A percentile compares a stretch with the other conserved stretches of the same genome.
These are phyloP conservation scores for Pistacia atlantica DNA, from an alignment of 345 rosid genomes.

Conservation along the genomic window DNA sequence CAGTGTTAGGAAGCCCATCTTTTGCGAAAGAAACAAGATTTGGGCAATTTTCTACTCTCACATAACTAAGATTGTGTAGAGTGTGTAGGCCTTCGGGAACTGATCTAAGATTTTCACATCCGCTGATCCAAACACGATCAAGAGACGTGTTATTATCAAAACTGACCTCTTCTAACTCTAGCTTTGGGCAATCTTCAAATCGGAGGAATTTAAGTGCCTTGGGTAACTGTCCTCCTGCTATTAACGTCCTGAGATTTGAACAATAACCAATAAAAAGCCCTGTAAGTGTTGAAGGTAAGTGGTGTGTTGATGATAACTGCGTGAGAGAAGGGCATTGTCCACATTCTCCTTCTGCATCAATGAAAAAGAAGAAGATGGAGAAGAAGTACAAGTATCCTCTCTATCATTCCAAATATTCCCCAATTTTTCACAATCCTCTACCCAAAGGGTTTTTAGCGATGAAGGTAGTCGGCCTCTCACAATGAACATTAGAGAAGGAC, in stretches of 20 bases:
- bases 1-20: no score
- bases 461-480: not conserved
- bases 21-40: no score
- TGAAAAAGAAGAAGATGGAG: no score
- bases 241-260: not conserved
- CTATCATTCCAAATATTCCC: conserved; percentile 1
- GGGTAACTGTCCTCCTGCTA: not conserved
- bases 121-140: no score
- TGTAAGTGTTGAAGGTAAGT: no score
- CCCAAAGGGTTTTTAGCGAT: not conserved
- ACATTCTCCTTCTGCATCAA: no score
- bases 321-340: no score
- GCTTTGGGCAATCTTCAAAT: no score
- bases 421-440: conserved; percentile 10
- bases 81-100: not conserved
- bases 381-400: no score
- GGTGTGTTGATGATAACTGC: no score
- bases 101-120: no score
- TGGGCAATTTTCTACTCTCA: no score
- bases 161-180: not conserved
- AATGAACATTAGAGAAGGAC: not conserved
- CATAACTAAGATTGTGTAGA: not conserved
- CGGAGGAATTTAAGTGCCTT: not conserved
- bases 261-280: not conserved
- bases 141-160: not conserved